These are phyloP conservation scores for Nymphaea colorata DNA, from an alignment of 164 flowering plant genomes.

Conservation along the genomic window DNA sequence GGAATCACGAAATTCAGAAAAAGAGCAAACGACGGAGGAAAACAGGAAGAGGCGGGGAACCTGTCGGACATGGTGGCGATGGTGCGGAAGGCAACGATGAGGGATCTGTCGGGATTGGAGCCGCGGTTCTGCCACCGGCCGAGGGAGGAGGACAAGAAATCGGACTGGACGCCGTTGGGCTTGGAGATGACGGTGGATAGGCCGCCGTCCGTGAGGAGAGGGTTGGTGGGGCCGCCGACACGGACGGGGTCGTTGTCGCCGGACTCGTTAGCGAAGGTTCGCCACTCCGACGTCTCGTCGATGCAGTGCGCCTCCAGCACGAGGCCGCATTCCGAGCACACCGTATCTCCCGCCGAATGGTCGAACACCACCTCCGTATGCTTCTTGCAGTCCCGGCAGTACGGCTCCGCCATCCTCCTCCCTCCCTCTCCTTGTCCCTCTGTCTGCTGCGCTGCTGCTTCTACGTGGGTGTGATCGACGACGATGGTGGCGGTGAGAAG, in stretches of 20 bases:
- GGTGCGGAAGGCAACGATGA: constrained; percentile 25
- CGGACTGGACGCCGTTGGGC: constrained; percentile 25
- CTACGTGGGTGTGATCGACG: too few species aligned
- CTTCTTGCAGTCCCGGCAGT: constrained; percentile 24
- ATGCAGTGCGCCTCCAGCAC: constrained; percentile 25
- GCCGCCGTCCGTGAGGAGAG: constrained; percentile 22
- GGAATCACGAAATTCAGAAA: neutral
- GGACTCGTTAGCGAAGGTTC: constrained; percentile 25
- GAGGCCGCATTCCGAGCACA: constrained; percentile 24
- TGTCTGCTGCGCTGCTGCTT: too few species aligned
- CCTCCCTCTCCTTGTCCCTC: neutral
- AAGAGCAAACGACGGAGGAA: neutral
- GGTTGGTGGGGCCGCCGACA: constrained; percentile 24
- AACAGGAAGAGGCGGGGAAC: constrained; percentile 4
- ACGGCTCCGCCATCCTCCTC: constrained; percentile 15
- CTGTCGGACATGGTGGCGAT: constrained; percentile 43
- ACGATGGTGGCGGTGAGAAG: too few species aligned
- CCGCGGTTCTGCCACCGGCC: constrained; percentile 39
- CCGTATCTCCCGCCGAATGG: constrained; percentile 23
- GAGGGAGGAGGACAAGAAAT: constrained; percentile 27
- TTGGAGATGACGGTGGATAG: constrained; percentile 29
- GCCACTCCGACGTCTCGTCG: constrained; percentile 29
- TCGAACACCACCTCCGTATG: constrained; percentile 19
- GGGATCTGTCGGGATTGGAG: constrained; percentile 24
- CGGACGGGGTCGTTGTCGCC: constrained; percentile 22